Evolutionary conservation across 768 basidiomycete genomes (phyloP).

Genomic region (Mycena haematopus): DNA sequence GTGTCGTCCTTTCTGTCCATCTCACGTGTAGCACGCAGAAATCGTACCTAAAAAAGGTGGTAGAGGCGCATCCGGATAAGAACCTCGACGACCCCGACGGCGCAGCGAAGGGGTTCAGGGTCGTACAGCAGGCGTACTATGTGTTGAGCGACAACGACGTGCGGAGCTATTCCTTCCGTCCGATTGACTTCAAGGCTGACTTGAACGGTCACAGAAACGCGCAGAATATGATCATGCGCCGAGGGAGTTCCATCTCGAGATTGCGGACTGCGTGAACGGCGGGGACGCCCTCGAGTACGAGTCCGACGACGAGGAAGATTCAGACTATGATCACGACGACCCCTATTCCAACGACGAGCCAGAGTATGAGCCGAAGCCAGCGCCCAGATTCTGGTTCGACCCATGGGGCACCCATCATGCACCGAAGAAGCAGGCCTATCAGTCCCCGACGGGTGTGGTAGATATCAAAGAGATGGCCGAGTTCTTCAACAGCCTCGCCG

Average conservation of each 20-base stretch:
- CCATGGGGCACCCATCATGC: constrained; percentile 3
- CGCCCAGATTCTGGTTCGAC: constrained; percentile 8
- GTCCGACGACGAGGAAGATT: neutral
- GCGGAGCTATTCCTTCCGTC: constrained; percentile 3
- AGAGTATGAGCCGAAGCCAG: constrained; percentile 5
- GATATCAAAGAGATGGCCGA: constrained; percentile 8
- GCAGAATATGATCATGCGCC: neutral
- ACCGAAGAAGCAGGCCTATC: constrained; percentile 9
- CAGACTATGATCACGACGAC: constrained; percentile 1
- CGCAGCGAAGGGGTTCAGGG: constrained; percentile 10
- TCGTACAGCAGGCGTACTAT: constrained; percentile 4
- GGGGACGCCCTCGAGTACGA: constrained; percentile 3
- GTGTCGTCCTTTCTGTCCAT: no score
- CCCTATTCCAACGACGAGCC: constrained; percentile 10
- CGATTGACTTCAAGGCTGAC: neutral
- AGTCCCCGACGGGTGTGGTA: constrained; percentile 4
- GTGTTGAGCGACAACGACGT: constrained; percentile 9
- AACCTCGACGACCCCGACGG: constrained; percentile 8
- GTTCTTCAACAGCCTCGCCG: constrained; percentile 5
- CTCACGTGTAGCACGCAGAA: neutral
- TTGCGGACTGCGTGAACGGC: constrained; percentile 7
- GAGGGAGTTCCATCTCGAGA: constrained; percentile 8
- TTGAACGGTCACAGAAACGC: constrained; percentile 4
- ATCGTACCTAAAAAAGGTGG: constrained; percentile 9
- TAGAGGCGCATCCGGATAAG: constrained; percentile 11